These are phyloP conservation scores for Glomus cerebriforme DNA, from an alignment of 192 early-diverging fungal species.

Conservation along the genomic window DNA sequence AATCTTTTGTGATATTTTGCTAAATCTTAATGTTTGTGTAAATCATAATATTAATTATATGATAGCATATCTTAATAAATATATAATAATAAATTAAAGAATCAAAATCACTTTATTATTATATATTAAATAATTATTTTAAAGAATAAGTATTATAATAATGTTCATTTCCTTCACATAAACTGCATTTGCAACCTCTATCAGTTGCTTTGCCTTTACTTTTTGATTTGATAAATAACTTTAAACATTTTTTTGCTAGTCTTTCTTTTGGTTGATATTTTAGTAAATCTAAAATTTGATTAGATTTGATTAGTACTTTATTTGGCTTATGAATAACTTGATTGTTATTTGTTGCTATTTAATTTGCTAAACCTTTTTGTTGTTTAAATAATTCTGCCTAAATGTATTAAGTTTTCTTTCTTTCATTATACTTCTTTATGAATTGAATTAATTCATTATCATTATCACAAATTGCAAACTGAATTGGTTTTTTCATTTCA, in stretches of 20 bases:
- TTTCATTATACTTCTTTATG: constrained; percentile 1
- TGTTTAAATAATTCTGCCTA: not conserved
- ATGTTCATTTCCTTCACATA: not conserved
- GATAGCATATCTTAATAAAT: too few species aligned
- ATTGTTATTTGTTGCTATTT: too few species aligned
- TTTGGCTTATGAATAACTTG: not conserved
- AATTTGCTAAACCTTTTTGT: too few species aligned
- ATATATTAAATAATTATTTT: too few species aligned
- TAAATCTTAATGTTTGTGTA: too few species aligned
- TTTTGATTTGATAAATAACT: too few species aligned
- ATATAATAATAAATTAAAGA: too few species aligned
- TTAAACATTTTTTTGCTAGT: not conserved
- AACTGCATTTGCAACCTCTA: not conserved
- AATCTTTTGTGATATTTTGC: too few species aligned
- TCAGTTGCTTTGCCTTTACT: not conserved
- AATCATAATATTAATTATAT: too few species aligned
- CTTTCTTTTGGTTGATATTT: not conserved
- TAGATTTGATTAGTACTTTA: not conserved
- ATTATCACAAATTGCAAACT: not conserved
- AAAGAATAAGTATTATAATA: not conserved
- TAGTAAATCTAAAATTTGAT: not conserved
- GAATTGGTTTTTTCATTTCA: not conserved
- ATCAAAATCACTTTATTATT: too few species aligned
- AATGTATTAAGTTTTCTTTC: not conserved
- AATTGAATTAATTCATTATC: not conserved